Evolutionary conservation across 495 filamentous ascomycete genomes (phyloP), one percentile per base, ranked within the genome.

Genomic region (Aspergillus diversus): DNA sequence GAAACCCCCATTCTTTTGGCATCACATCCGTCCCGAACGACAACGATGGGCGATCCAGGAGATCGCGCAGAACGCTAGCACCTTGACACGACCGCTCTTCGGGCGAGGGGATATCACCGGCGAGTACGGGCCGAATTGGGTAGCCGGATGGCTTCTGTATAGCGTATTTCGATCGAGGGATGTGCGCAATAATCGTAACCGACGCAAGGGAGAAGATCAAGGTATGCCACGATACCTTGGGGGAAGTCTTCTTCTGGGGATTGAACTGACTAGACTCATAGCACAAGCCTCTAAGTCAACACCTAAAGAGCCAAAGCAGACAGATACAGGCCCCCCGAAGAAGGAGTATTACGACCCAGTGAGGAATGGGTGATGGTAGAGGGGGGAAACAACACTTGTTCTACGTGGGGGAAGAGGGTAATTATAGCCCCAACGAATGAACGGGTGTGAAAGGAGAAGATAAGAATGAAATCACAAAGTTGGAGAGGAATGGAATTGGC

Each of bases 141-240:
- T 86, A 7, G 79, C 83, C 7, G 75, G 76, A 13, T 86, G 84
- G 84, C 79, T 85, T 71, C 64, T 86, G 49, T 86, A 86, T 57
- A 83, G 83, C 63, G 82, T 85, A 17, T 86, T 85, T 69, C 82
- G 84, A 16, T 85, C 83, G 13, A 75, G 84, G 35, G 84, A 86
- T 72, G 80, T 79, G 32, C 71, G 84, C 16, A 86, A 86, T 70
- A 82, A 81, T 70, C 77, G 78, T 17, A 80, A 79, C 70, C 69
- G 71, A 60, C 66, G 73, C 60, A 80, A 76, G 53, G 78, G 77
- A 54, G 78, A 80, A 61, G 72, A 77, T n/a, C 37, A 65, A 47
- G 72, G 74, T 77, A 69, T 65, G 73, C n/a, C 21, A 27, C 21
- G 21, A 27, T 27, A 27, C 21, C 21, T 27, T 27, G 21, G 21